Conservation (phyloP, 495 filamentous ascomycete genomes). For the Penicillium riverlandense region DNA sequence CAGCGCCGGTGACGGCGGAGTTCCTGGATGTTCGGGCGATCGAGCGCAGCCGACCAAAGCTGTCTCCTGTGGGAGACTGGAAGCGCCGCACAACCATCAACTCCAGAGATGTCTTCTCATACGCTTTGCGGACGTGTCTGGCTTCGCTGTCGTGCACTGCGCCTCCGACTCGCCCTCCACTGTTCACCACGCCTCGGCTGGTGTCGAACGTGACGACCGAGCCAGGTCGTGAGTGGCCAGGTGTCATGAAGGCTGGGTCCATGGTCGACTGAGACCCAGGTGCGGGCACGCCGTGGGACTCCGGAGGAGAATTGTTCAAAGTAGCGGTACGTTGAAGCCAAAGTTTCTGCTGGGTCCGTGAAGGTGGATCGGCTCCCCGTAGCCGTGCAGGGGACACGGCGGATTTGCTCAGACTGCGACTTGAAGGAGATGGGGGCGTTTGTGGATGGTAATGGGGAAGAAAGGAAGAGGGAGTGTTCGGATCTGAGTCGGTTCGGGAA, state of each 20-base stretch:
- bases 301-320: constrained; percentile 41
- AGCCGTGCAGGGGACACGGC: constrained; percentile 28
- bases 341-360: constrained; percentile 42
- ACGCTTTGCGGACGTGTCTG: constrained; percentile 37
- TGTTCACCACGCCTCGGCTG: constrained; percentile 22
- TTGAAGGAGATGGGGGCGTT: constrained; percentile 33
- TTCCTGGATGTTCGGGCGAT: constrained; percentile 17
- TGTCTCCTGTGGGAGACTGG: constrained; percentile 36
- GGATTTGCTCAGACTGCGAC: constrained; percentile 8
- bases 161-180: constrained; percentile 19
- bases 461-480: constrained; percentile 42
- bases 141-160: constrained; percentile 30
- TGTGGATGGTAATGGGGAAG: constrained; percentile 42
- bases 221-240: constrained; percentile 5
- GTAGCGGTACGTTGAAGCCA: constrained; percentile 44
- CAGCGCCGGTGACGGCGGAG: constrained; percentile 1
- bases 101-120: constrained; percentile 38
- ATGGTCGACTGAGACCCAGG: constrained; percentile 24
- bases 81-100: constrained; percentile 38
- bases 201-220: constrained; percentile 23
- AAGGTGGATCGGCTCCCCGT: constrained; percentile 29
- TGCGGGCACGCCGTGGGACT: constrained; percentile 27
- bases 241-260: constrained; percentile 27
- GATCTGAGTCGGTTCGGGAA: constrained; percentile 39
- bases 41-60: constrained; percentile 30